A percentile compares a stretch with the other conserved stretches of the same genome.
Evolutionary conservation across 139 green algal species (phyloP).

Genomic region (Pleodorina starrii): DNA sequence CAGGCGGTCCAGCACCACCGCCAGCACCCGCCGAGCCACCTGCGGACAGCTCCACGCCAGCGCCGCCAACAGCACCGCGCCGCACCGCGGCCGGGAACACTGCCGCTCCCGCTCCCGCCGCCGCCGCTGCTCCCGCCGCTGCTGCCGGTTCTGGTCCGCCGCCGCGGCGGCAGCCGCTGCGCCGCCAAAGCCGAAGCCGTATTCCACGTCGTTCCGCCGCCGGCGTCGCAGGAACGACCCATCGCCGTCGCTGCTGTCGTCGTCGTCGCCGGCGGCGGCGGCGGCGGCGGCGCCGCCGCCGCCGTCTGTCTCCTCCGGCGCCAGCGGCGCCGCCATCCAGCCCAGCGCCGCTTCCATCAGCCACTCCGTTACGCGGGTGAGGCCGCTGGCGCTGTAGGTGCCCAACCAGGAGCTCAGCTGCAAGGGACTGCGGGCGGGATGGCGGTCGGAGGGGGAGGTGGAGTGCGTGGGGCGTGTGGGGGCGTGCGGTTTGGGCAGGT

Average conservation of each 20-base stretch:
- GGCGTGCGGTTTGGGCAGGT: too few species aligned
- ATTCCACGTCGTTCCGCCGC: too few species aligned
- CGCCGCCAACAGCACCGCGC: conserved; percentile 8
- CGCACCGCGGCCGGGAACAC: neutral
- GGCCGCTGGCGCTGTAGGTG: neutral
- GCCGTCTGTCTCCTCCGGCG: neutral
- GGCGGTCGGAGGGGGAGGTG: too few species aligned
- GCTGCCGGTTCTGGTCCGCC: neutral
- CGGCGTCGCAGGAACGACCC: neutral
- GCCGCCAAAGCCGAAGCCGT: too few species aligned
- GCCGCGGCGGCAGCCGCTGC: neutral
- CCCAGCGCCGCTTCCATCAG: conserved; percentile 23
- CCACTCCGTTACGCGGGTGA: conserved; percentile 2
- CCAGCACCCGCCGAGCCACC: neutral
- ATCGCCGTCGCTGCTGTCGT: neutral
- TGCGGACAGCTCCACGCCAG: conserved; percentile 30
- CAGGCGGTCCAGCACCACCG: neutral
- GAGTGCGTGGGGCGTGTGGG: too few species aligned
- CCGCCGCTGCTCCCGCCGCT: neutral
- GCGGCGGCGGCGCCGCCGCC: neutral
- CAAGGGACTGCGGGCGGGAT: neutral
- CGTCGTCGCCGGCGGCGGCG: neutral
- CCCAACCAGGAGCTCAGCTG: neutral
- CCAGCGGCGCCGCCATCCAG: conserved; percentile 7
- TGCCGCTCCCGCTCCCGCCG: neutral